Conservation (phyloP, 2,329 filamentous ascomycete species). For the Fusarium siculi region DNA sequence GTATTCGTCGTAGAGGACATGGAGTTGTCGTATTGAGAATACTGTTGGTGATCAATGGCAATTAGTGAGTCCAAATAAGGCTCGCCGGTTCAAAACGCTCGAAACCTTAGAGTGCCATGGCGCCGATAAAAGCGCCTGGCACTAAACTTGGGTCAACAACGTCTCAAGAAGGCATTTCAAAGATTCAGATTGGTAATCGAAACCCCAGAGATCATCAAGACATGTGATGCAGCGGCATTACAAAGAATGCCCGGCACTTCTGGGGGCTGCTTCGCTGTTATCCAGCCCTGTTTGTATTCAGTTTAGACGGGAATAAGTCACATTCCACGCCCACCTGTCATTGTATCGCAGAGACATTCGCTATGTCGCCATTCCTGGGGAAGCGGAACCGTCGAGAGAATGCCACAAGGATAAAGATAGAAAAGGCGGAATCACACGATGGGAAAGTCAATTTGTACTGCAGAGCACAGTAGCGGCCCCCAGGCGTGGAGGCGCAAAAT, state of each 20-base stretch:
- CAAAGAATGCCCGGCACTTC: not conserved
- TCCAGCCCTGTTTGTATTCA: not conserved
- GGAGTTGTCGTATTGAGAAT: not conserved
- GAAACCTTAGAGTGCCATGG: constrained; percentile 19
- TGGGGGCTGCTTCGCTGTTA: constrained; percentile 5
- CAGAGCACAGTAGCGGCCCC: not conserved
- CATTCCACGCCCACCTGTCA: not conserved
- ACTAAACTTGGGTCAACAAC: not conserved
- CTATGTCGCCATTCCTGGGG: not conserved
- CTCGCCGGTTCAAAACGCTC: not conserved
- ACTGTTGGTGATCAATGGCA: not conserved
- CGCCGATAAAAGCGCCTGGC: not conserved
- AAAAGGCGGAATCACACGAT: constrained; percentile 5
- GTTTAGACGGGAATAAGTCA: constrained; percentile 1
- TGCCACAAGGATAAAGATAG: constrained; percentile 16
- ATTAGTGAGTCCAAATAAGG: constrained; percentile 4
- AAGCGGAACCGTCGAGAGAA: not conserved
- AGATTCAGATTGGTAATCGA: not conserved
- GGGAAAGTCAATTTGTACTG: constrained; percentile 9
- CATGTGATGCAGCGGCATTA: constrained; percentile 6
- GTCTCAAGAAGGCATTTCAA: not conserved
- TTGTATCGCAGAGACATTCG: not conserved
- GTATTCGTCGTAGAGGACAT: not conserved
- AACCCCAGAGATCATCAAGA: not conserved
- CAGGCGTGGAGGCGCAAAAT: constrained; percentile 25